Evolutionary conservation across 106 monocot genomes (phyloP).

Genomic region (Acorus gramineus): DNA sequence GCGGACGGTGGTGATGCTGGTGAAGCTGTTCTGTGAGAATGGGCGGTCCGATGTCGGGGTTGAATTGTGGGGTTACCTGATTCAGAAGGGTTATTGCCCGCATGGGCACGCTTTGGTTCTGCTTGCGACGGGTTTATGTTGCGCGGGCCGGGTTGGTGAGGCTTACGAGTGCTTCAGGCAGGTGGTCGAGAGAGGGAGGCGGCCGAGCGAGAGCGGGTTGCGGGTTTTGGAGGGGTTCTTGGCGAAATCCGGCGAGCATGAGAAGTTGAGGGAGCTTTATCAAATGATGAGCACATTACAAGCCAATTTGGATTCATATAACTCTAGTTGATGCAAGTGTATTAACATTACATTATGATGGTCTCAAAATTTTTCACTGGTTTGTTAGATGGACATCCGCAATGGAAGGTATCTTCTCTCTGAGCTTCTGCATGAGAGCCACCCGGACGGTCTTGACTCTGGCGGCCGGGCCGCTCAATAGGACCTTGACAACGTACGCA

Average conservation of each 20-base stretch:
- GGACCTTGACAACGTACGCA: constrained; percentile 50
- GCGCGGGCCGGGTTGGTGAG: constrained; percentile 34
- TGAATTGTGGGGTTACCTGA: constrained; percentile 60
- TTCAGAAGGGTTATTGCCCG: constrained; percentile 68
- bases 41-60: constrained; percentile 45
- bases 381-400: constrained; percentile 66
- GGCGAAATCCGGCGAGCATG: constrained; percentile 10
- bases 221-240: constrained; percentile 52
- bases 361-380: constrained; percentile 9
- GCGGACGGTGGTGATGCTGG: constrained; percentile 71
- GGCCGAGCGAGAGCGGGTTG: constrained; percentile 54
- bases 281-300: constrained; percentile 32
- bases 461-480: constrained; percentile 72
- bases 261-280: constrained; percentile 45
- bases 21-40: constrained; percentile 71
- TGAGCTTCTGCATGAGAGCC: constrained; percentile 74
- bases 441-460: constrained; percentile 90
- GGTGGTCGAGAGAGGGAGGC: constrained; percentile 53
- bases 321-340: too few species aligned
- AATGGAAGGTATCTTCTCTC: constrained; percentile 88
- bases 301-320: too few species aligned
- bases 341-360: too few species aligned
- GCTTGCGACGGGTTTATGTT: constrained; percentile 57
- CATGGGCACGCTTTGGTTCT: constrained; percentile 75
- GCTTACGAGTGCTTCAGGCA: constrained; percentile 61